Percentiles rank a stretch among this genome's conserved stretches.
Evolutionary conservation across 495 filamentous ascomycete species (phyloP).

Genomic region (Penicillium subrubescens): DNA sequence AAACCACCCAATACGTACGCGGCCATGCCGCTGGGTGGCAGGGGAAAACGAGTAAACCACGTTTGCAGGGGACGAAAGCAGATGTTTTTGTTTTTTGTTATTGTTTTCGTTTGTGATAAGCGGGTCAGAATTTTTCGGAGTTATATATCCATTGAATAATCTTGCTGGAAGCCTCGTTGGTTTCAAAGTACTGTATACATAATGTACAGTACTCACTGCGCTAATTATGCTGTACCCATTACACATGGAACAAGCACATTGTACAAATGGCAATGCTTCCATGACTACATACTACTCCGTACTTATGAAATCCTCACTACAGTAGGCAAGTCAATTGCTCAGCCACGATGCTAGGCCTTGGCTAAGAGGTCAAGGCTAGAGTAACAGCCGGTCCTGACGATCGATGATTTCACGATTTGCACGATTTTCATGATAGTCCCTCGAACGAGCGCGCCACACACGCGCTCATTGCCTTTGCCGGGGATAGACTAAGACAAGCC

Average conservation of each 20-base stretch:
- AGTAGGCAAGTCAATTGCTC: slow-evolving; percentile 9
- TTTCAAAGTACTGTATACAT: neutral
- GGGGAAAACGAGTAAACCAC: slow-evolving; percentile 17
- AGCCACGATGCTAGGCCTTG: slow-evolving; percentile 10
- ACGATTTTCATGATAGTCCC: slow-evolving; percentile 1
- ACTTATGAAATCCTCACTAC: neutral
- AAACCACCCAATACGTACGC: slow-evolving; percentile 3
- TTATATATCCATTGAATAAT: neutral
- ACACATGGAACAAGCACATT: neutral
- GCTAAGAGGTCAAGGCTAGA: slow-evolving; percentile 9
- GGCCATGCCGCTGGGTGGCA: slow-evolving; percentile 20
- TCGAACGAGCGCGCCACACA: neutral
- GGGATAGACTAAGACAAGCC: neutral
- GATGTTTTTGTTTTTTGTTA: slow-evolving; percentile 5
- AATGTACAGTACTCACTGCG: neutral
- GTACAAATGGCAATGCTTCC: too few species aligned
- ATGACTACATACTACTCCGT: neutral
- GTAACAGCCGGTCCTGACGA: slow-evolving; percentile 5
- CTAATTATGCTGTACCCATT: neutral
- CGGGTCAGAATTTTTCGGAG: slow-evolving; percentile 1
- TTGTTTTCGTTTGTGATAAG: neutral
- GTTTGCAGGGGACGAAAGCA: slow-evolving; percentile 24
- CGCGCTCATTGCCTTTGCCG: neutral
- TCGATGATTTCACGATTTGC: slow-evolving; percentile 12
- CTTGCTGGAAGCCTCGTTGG: neutral